phyloP scores from a whole-genome alignment of 1,284 basidiomycete species.

The Cryptococcus maquisensis region DNA sequence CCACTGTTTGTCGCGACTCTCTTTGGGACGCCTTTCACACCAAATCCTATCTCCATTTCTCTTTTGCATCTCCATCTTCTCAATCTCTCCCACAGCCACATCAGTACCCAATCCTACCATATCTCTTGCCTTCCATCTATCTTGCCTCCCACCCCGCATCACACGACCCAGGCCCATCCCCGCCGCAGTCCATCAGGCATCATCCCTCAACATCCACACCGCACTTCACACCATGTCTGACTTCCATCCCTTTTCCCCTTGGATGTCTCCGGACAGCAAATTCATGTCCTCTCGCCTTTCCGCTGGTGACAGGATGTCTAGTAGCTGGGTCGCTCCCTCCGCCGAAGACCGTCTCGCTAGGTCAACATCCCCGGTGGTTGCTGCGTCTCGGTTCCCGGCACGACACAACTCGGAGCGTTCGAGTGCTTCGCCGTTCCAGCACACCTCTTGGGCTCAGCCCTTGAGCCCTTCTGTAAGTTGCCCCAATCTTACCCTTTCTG shows the following conservation, averaged over 20 bases:
- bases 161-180: not conserved
- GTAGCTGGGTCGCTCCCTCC: no score
- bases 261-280: not conserved
- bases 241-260: not conserved
- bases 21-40: not conserved
- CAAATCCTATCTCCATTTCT: not conserved
- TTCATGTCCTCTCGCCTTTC: no score
- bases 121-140: not conserved
- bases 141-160: not conserved
- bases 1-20: not conserved
- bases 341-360: no score
- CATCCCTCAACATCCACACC: not conserved
- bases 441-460: no score
- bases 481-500: no score
- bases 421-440: no score
- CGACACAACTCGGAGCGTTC: no score
- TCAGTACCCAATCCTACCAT: not conserved
- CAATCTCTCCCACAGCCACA: not conserved
- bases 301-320: no score
- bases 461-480: no score
- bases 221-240: not conserved
- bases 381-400: no score
- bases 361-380: no score
- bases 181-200: not conserved
- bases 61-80: not conserved